Percentiles rank a stretch among this genome's conserved stretches.
Evolutionary conservation across 768 basidiomycete species (phyloP).

Genomic region (Sistotremastrum niveocremeum): DNA sequence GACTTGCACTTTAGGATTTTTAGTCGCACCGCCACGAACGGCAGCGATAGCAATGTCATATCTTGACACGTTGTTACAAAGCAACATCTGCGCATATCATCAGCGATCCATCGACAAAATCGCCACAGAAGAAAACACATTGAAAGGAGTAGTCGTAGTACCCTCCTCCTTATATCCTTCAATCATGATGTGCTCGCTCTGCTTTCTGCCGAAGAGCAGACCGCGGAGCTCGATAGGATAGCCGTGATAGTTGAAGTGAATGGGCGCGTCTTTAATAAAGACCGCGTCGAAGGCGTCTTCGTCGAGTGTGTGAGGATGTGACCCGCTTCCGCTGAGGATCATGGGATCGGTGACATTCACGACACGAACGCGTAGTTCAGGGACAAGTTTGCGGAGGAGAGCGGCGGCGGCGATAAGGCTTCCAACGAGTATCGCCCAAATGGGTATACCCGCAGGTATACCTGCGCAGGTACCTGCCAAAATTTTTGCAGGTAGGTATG

Average conservation of each 20-base stretch:
- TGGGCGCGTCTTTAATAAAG: conserved; percentile 54
- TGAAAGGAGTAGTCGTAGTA: conserved; percentile 74
- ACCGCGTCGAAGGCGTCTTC: conserved; percentile 49
- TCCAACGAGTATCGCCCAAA: too few relatives aligned
- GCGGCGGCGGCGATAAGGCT: conserved; percentile 76
- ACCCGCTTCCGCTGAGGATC: conserved; percentile 55
- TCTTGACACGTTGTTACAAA: conserved; percentile 53
- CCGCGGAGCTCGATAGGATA: conserved; percentile 64
- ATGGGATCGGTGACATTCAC: conserved; percentile 86
- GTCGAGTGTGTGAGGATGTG: conserved; percentile 64
- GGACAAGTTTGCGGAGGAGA: conserved; percentile 55
- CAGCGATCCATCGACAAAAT: conserved; percentile 2
- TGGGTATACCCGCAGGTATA: too few relatives aligned
- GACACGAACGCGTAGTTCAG: conserved; percentile 67
- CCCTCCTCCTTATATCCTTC: conserved; percentile 60
- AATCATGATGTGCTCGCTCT: conserved; percentile 36
- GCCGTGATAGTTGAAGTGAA: conserved; percentile 80
- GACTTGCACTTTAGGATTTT: conserved; percentile 41
- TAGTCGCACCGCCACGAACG: conserved; percentile 36
- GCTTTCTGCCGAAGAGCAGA: conserved; percentile 43
- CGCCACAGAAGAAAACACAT: conserved; percentile 34
- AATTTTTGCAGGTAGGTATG: too few relatives aligned
- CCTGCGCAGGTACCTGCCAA: too few relatives aligned
- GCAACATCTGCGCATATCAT: conserved; percentile 46
- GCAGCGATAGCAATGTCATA: conserved; percentile 53